phyloP scores from a whole-genome alignment of 2,329 filamentous ascomycete genomes.

The Clathrospora elynae region DNA sequence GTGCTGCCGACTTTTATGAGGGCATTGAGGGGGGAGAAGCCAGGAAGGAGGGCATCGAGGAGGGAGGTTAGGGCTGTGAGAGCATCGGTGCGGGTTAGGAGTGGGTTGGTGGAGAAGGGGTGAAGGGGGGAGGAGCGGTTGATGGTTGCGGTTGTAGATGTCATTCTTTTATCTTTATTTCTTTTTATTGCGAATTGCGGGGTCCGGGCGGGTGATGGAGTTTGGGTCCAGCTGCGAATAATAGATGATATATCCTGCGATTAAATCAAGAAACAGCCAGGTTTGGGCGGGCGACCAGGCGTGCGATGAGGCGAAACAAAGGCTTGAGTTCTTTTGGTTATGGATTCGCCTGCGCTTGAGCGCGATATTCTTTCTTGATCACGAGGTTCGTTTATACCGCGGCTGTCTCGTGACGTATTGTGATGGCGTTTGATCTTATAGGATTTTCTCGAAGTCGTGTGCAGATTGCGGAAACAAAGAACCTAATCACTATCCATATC shows the following conservation, averaged over 20 bases:
- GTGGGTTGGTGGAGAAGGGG: conserved; percentile 51
- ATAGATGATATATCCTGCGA: too few relatives aligned
- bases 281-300: too few relatives aligned
- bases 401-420: too few relatives aligned
- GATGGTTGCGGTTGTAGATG: conserved; percentile 43
- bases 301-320: conserved; percentile 6
- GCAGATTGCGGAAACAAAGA: not conserved
- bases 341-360: too few relatives aligned
- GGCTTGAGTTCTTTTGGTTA: conserved; percentile 17
- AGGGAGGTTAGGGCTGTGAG: conserved; percentile 56
- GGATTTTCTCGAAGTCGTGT: too few relatives aligned
- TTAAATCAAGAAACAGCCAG: too few relatives aligned
- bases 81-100: conserved; percentile 50
- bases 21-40: conserved; percentile 70
- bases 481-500: not conserved
- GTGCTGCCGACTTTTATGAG: conserved; percentile 72
- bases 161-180: conserved; percentile 23
- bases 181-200: not conserved
- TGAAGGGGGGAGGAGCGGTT: conserved; percentile 52
- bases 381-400: too few relatives aligned
- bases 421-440: too few relatives aligned
- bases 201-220: not conserved
- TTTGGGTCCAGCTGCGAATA: too few relatives aligned
- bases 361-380: too few relatives aligned
- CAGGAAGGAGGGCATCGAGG: conserved; percentile 71